A percentile compares a stretch with the other conserved stretches of the same genome.
phyloP scores from a whole-genome alignment of 2,329 filamentous ascomycete genomes.

The Achaetomium macrosporum region DNA sequence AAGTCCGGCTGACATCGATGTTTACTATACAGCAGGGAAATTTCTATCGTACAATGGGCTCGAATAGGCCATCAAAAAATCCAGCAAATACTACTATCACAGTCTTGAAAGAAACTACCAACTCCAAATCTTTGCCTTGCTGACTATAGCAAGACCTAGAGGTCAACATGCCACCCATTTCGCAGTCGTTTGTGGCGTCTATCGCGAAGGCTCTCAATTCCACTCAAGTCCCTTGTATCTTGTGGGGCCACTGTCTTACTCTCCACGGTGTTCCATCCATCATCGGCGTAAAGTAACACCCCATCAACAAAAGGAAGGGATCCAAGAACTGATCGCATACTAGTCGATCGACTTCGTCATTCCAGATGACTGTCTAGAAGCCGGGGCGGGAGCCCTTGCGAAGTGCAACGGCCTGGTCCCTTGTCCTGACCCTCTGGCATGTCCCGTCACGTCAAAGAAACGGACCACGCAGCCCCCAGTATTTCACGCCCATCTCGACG shows the following conservation, averaged over 20 bases:
- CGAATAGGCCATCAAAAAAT: too few species aligned
- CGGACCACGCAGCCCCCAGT: conserved; percentile 19
- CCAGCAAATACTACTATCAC: too few species aligned
- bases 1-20: too few species aligned
- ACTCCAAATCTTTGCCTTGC: too few species aligned
- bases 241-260: conserved; percentile 23
- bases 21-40: too few species aligned
- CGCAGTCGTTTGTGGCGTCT: conserved; percentile 11
- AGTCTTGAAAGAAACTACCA: too few species aligned
- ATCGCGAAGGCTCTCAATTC: conserved; percentile 19
- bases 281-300: conserved; percentile 14
- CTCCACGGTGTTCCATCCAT: conserved; percentile 24
- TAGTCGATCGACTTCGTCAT: conserved; percentile 24
- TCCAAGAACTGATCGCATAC: neutral
- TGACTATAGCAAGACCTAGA: too few species aligned
- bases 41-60: too few species aligned
- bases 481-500: conserved; percentile 15
- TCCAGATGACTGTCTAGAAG: conserved; percentile 17
- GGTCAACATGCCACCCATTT: neutral
- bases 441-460: conserved; percentile 11
- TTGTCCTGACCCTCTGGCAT: conserved; percentile 16
- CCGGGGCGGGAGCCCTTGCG: conserved; percentile 12
- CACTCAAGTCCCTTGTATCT: conserved; percentile 20
- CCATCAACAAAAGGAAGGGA: neutral
- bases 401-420: conserved; percentile 7